phyloP scores from a whole-genome alignment of 2,329 filamentous ascomycete species.

The Aschersonia sp. region DNA sequence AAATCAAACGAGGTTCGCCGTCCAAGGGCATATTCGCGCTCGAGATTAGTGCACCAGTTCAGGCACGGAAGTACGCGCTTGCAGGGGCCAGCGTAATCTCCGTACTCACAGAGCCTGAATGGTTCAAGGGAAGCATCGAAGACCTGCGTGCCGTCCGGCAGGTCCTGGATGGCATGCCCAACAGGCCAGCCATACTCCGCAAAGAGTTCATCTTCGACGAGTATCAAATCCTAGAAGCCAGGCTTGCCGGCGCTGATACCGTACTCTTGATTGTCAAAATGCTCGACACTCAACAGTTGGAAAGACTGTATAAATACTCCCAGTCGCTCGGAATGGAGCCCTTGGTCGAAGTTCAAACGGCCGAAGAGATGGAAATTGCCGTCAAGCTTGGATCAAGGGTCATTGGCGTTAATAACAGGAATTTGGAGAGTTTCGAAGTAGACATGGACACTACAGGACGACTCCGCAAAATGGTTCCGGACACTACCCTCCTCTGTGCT shows the following conservation, averaged over 20 bases:
- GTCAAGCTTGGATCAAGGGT: conserved; percentile 76
- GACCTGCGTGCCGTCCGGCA: conserved; percentile 79
- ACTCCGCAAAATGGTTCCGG: conserved; percentile 72
- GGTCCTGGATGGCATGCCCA: conserved; percentile 79
- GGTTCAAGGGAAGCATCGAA: conserved; percentile 98
- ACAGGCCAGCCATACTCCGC: conserved; percentile 77
- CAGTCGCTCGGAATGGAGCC: conserved; percentile 91
- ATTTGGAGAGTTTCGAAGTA: conserved; percentile 91
- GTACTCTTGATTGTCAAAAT: conserved; percentile 97
- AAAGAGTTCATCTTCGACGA: conserved; percentile 98
- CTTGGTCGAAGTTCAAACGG: conserved; percentile 88
- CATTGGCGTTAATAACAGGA: conserved; percentile 95
- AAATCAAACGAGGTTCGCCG: conserved; percentile 92
- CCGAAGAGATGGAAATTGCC: conserved; percentile 81
- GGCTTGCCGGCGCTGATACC: conserved; percentile 85
- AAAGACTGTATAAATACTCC: conserved; percentile 76
- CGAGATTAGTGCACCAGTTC: conserved; percentile 72
- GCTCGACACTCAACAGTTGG: conserved; percentile 63
- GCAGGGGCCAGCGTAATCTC: conserved; percentile 95
- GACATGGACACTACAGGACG: conserved; percentile 86
- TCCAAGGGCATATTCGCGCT: conserved; percentile 92
- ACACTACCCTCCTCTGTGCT: conserved; percentile 79
- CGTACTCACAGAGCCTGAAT: conserved; percentile 94
- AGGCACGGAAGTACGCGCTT: conserved; percentile 82
- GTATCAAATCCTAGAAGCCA: conserved; percentile 92